Evolutionary conservation across 495 filamentous ascomycete genomes (phyloP), one percentile per base, ranked within the genome.

Genomic region (Neurospora sp.): DNA sequence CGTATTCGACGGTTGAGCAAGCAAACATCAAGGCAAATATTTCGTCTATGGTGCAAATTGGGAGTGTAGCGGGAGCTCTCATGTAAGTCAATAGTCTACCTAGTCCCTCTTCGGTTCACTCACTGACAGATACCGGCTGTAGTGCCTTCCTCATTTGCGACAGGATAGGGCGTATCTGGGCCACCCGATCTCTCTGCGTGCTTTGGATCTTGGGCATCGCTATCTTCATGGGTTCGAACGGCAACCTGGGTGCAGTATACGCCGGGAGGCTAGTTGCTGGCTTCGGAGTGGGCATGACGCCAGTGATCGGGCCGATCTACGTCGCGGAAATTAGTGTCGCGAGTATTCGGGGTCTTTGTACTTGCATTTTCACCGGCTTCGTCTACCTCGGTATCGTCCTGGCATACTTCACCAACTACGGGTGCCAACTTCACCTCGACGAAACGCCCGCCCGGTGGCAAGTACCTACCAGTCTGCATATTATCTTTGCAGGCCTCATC

Each of bases 401-500:
- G 6, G 87, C 85, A 0, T 89, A 87, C 73, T 87, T 89, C 71
- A 82, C 84, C 77, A 85, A 85, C 68, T 90, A 87, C 79, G 87
- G 87, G 12, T 88, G 85, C 37, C 83, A 90, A 73, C 75, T 90
- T 39, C 84, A 90, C 73, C 77, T 92, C 16, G 86, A 88, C 73
- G 80, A 77, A 8, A 88, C 86, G 1, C 84, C 87, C 72, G 83
- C 85, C 12, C 86, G 89, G 76, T 91, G 89, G 87, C 82, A 85
- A 5, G 87, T 90, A n/a, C 89, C 90, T 0, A 92, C 88, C 4
- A 89, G 86, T 73, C 79, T 92, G 31, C 91, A 94, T 72, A 86
- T 94, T 80, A 91, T 92, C 39, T 93, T 93, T 75, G 89, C 90
- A 6, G 85, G 87, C 1, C 79, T 93, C 27, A 90, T 93, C 77